phyloP scores from a whole-genome alignment of 164 flowering plant genomes.

The Santalum album region DNA sequence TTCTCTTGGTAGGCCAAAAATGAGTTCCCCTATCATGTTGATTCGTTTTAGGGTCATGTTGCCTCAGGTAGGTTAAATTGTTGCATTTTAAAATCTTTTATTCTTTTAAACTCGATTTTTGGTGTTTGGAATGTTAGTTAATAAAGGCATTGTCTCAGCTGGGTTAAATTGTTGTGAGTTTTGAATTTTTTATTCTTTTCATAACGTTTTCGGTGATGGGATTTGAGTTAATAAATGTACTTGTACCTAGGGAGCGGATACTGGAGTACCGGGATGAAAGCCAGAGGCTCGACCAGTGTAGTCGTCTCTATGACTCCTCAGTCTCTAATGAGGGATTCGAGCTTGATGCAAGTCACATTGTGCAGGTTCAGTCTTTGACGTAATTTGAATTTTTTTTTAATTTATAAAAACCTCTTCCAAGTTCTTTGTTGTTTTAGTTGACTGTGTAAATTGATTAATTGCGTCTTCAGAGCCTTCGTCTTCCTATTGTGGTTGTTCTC shows the following conservation, averaged over 20 bases:
- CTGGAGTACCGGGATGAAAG: slow-evolving; percentile 87
- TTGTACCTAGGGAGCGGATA: slow-evolving; percentile 61
- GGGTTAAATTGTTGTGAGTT: neutral
- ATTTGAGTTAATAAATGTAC: too few species aligned
- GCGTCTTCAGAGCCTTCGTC: too few species aligned
- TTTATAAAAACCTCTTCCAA: neutral
- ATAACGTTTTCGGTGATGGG: neutral
- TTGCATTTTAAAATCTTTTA: neutral
- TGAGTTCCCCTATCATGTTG: too few species aligned
- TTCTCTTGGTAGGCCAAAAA: neutral
- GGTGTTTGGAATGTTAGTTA: too few species aligned
- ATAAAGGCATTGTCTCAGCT: too few species aligned
- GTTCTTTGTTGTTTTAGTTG: too few species aligned
- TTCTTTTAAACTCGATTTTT: too few species aligned
- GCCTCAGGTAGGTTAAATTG: neutral
- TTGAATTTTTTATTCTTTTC: neutral
- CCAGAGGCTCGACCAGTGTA: slow-evolving; percentile 86
- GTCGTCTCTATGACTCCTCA: slow-evolving; percentile 88
- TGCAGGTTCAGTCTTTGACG: slow-evolving; percentile 51
- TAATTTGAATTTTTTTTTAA: neutral
- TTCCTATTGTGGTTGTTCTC: too few species aligned
- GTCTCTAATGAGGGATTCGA: slow-evolving; percentile 75
- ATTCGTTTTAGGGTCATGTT: neutral
- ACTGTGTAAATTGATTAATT: too few species aligned
- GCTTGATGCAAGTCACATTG: slow-evolving; percentile 70